Base-by-base conservation (phyloP, 805 yeast genomes). In the Zygosaccharomyces pseudorouxii region DNA sequence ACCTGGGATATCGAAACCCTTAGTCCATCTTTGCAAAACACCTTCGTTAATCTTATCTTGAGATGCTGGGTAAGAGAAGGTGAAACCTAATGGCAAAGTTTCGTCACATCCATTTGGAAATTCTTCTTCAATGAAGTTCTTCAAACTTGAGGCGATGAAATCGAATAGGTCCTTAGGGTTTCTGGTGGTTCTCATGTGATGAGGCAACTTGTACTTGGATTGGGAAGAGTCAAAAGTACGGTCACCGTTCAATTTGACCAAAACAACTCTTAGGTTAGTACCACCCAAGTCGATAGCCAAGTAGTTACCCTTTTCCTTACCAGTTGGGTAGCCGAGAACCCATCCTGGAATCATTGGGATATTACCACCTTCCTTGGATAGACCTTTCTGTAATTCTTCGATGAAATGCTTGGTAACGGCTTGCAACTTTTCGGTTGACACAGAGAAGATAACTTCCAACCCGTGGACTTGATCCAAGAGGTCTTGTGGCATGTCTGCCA, bases 341-440 rank as follows among this genome's bases (percentile, higher is more conserved):
- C 97, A 92, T 53, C 95, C 87, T 42, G 96, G 96, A 65, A 85
- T 89, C 98, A 92, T 92, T 53, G 99, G 98, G 63, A 89, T 88
- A 68, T 84, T 84, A 50, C 93, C 95, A 45, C 93, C 92, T 49
- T 75, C 69, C 63, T 78, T 76, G 51, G 83, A 75, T 57, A 86
- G 76, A 52, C 97, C 97, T 68, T 86, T 86, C 55, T 82, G 80
- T 60, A 92, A 79, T 71, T 92, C 98, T 22, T 67, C 50, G 47
- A 84, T 78, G 69, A 92, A 92, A 64, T 84, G 95, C 42, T 78
- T 76, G 44, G 88, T 81, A 69, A 92, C 81, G 50, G 74, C 69
- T 57, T 75, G 74, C 64, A 92, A 78, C 55, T 75, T 80, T 7
- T 74, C 81, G 11, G 78, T 73, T 19, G 82, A 62, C 31, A 87